Evolutionary conservation across 2,329 filamentous ascomycete genomes (phyloP).

Genomic region (Xylariaceae sp.): DNA sequence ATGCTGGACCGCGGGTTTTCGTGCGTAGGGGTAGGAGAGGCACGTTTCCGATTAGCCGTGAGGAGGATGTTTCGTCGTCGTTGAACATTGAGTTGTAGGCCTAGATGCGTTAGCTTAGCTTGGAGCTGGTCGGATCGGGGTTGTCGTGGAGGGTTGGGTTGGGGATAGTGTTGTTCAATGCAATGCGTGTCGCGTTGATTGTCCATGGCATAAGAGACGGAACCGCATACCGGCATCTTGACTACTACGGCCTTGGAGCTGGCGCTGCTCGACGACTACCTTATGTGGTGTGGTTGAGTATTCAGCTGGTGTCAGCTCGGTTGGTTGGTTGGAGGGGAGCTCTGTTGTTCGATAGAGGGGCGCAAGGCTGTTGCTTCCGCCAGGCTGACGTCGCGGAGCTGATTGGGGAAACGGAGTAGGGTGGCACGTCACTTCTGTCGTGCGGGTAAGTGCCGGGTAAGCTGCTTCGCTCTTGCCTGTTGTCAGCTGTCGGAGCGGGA

Average conservation of each 20-base stretch:
- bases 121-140: constrained; percentile 3
- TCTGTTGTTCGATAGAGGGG: constrained; percentile 1
- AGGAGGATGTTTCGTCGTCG: constrained; percentile 64
- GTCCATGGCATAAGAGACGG: neutral
- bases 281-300: constrained; percentile 6
- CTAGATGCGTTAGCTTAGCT: constrained; percentile 43
- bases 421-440: constrained; percentile 10
- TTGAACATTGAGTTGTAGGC: constrained; percentile 98
- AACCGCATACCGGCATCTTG: constrained; percentile 45
- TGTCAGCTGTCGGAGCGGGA: no score
- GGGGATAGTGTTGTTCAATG: neutral
- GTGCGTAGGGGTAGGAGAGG: constrained; percentile 92
- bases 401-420: neutral
- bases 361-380: neutral
- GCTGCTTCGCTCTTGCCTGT: no score
- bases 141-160: neutral
- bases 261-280: constrained; percentile 17
- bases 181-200: neutral
- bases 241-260: constrained; percentile 25
- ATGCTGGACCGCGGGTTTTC: constrained; percentile 90
- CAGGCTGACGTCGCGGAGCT: constrained; percentile 6
- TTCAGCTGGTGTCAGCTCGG: neutral
- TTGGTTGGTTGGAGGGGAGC: constrained; percentile 2
- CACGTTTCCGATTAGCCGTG: constrained; percentile 74
- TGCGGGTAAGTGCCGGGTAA: no score